Base-by-base conservation (phyloP, 1,139 yeast species). In the Pichia norvegensis region DNA sequence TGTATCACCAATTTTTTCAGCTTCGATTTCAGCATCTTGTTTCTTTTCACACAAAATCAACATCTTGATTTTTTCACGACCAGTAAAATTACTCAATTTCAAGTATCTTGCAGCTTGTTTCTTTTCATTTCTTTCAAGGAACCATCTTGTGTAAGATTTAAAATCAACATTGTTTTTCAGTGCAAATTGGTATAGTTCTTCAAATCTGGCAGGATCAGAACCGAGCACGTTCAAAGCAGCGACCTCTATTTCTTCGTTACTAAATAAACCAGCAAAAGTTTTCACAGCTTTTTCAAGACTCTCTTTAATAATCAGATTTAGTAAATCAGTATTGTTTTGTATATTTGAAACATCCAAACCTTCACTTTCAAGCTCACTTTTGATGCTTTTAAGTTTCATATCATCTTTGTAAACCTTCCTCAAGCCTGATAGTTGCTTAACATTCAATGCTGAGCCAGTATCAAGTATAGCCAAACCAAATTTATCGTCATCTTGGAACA, bases 241-340 rank as follows among this genome's bases (percentile, higher is more conserved):
- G 7, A 20, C 9, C 10, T 35, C 37, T 9, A 35, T 19, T 13
- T 35, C 37, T 10, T 35, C 37, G 2, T 35, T 35, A 13, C 37
- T 20, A 10, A 35, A 6, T 60, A 85, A 80, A 20, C 79, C 83
- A 49, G 76, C 77, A 8, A 74, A 69, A 3, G 86, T 58, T 48
- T 74, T 75, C 1, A 65, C 59, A 0, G 90, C 87, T 38, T 74
- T 70, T 40, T 76, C 73, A 16, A 75, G 61, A 58, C 85, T 95
- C 41, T 78, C 71, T 61, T 67, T 61, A 5, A 87, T 66, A 19
- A 90, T 63, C 45, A 70, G 68, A 2, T 63, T 61, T 9, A 90
- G 55, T 0, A 95, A 78, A 17, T 74, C 77, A 11, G 74, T 64
- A 1, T 84, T 60, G 0, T 95, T 75, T 36, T 71, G 53, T 19